Conservation (phyloP, 768 basidiomycete genomes). For the Austroboletus eburneus region DNA sequence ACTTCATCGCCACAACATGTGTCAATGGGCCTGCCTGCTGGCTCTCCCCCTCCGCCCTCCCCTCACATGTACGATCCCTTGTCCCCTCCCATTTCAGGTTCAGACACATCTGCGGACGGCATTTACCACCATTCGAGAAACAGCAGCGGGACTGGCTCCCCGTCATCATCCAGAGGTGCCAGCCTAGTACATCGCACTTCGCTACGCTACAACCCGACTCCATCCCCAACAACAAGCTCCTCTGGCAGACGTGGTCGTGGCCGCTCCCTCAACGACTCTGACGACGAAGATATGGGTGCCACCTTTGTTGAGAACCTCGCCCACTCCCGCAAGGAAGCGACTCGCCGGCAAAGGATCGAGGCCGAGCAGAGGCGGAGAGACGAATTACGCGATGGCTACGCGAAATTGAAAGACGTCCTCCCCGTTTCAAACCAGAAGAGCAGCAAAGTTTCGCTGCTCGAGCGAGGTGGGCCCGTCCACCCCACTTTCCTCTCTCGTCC, state of each 20-base stretch:
- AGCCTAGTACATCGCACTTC: slow-evolving; percentile 70
- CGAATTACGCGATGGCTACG: slow-evolving; percentile 87
- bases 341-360: slow-evolving; percentile 78
- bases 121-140: slow-evolving; percentile 72
- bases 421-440: slow-evolving; percentile 88
- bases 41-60: slow-evolving; percentile 70
- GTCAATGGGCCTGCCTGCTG: slow-evolving; percentile 55
- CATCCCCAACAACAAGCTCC: slow-evolving; percentile 71
- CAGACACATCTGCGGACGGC: slow-evolving; percentile 84
- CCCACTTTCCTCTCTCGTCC: slow-evolving; percentile 11
- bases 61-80: slow-evolving; percentile 81
- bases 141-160: slow-evolving; percentile 70
- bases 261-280: slow-evolving; percentile 68
- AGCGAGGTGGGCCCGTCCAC: slow-evolving; percentile 59
- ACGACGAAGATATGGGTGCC: slow-evolving; percentile 72
- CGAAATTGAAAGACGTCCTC: slow-evolving; percentile 80
- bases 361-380: slow-evolving; percentile 88
- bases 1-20: slow-evolving; percentile 64
- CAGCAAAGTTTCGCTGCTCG: slow-evolving; percentile 84
- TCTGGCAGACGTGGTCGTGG: slow-evolving; percentile 62
- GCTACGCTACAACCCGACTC: slow-evolving; percentile 75
- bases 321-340: slow-evolving; percentile 78
- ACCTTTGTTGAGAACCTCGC: slow-evolving; percentile 68
- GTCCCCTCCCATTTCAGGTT: slow-evolving; percentile 84
- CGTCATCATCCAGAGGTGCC: slow-evolving; percentile 70